A percentile compares a stretch with the other conserved stretches of the same genome.
These are phyloP conservation scores for Neurospora hispaniola DNA, from an alignment of 495 filamentous ascomycete species.

Conservation along the genomic window DNA sequence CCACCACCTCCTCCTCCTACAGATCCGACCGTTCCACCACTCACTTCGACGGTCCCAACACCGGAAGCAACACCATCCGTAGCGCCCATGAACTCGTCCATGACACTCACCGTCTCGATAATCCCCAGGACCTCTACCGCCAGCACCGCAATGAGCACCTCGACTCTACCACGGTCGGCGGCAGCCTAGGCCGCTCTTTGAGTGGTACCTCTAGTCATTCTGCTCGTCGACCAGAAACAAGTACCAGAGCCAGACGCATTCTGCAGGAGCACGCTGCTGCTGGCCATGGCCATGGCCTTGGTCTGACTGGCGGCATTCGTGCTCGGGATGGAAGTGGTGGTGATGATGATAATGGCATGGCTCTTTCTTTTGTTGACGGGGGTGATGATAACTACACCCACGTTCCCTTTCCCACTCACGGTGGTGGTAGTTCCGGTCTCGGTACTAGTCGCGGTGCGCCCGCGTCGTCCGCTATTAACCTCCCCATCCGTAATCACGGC, in stretches of 20 bases:
- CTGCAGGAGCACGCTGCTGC: neutral
- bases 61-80: neutral
- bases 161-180: neutral
- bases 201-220: neutral
- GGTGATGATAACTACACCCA: neutral
- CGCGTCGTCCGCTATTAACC: neutral
- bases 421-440: neutral
- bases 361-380: neutral
- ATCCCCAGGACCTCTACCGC: neutral
- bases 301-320: neutral
- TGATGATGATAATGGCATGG: neutral
- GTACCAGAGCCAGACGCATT: neutral
- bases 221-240: neutral
- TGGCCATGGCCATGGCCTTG: neutral
- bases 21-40: neutral
- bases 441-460: neutral
- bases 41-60: neutral
- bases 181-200: neutral
- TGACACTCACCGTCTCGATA: neutral
- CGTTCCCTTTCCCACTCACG: neutral
- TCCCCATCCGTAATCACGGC: neutral
- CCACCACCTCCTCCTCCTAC: neutral
- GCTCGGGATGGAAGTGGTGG: neutral
- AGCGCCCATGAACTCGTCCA: neutral
- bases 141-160: neutral